A percentile compares a stretch with the other conserved stretches of the same genome.
These are phyloP conservation scores for Cymbidium sinense DNA, from an alignment of 106 monocot genomes.

Conservation along the genomic window DNA sequence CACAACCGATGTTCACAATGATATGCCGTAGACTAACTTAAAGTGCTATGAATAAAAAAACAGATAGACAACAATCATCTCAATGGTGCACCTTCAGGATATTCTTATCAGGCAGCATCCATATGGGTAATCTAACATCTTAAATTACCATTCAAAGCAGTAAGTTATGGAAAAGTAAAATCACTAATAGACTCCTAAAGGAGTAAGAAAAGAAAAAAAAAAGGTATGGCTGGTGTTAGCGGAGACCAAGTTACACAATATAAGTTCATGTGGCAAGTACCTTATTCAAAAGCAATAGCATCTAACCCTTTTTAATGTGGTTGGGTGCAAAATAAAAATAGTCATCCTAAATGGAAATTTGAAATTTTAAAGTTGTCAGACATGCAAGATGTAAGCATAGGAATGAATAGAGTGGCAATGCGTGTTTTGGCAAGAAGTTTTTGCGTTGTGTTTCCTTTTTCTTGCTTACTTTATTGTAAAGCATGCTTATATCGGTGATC, in stretches of 20 bases:
- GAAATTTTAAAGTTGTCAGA: background rate
- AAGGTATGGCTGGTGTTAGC: background rate
- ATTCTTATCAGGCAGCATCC: background rate
- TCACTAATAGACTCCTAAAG: background rate
- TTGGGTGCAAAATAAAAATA: background rate
- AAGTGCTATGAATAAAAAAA: background rate
- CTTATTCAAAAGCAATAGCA: slow-evolving; percentile 2
- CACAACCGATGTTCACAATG: background rate
- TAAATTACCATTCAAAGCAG: background rate
- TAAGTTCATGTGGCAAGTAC: background rate
- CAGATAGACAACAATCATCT: background rate
- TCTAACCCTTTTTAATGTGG: background rate
- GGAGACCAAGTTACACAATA: background rate
- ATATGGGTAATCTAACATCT: background rate
- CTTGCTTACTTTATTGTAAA: background rate
- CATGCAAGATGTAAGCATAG: background rate
- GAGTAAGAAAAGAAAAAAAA: background rate
- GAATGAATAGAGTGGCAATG: background rate
- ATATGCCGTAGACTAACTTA: background rate
- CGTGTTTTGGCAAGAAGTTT: background rate
- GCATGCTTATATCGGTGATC: background rate
- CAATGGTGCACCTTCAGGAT: background rate
- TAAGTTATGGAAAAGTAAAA: background rate
- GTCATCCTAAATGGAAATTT: background rate
- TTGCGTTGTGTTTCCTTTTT: background rate